A percentile compares a stretch with the other conserved stretches of the same genome.
Evolutionary conservation across 2,329 filamentous ascomycete genomes (phyloP).

Genomic region (Aureobasidium pullulans): DNA sequence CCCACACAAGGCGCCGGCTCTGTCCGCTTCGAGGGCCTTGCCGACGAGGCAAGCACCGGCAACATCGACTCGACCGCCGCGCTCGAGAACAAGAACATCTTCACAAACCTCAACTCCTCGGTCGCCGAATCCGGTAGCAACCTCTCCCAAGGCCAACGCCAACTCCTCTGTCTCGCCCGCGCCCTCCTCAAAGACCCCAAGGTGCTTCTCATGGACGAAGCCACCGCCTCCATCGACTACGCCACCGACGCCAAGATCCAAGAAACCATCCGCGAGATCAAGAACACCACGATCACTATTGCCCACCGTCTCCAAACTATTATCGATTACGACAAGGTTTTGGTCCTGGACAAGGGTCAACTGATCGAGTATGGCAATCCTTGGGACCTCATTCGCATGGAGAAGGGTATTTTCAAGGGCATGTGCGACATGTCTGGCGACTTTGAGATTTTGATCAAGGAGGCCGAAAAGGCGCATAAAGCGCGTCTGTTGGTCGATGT

Average conservation of each 20-base stretch:
- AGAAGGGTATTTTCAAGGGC: conserved; percentile 57
- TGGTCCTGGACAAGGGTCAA: conserved; percentile 82
- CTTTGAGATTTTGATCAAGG: conserved; percentile 48
- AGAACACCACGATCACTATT: conserved; percentile 89
- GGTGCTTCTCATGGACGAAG: conserved; percentile 98
- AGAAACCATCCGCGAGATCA: conserved; percentile 87
- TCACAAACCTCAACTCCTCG: conserved; percentile 74
- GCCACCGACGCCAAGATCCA: conserved; percentile 93
- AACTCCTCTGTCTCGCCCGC: conserved; percentile 86
- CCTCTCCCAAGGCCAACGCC: conserved; percentile 89
- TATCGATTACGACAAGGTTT: conserved; percentile 94
- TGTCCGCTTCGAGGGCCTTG: not conserved
- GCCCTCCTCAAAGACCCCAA: conserved; percentile 86
- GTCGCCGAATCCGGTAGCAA: conserved; percentile 90
- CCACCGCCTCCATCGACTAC: conserved; percentile 95
- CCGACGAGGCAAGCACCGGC: conserved; percentile 17
- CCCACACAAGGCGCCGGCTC: conserved; percentile 19
- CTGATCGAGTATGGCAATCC: conserved; percentile 91
- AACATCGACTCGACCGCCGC: conserved; percentile 31
- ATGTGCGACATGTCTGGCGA: conserved; percentile 66
- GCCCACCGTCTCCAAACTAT: conserved; percentile 94
- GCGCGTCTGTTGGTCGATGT: conserved; percentile 34
- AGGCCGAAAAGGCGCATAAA: conserved; percentile 47
- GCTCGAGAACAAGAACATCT: conserved; percentile 85
- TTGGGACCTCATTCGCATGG: conserved; percentile 66